Percentiles rank a stretch among this genome's conserved stretches.
Evolutionary conservation across 371 early-diverging fungal species (phyloP).

Genomic region (Mucor mucedo): DNA sequence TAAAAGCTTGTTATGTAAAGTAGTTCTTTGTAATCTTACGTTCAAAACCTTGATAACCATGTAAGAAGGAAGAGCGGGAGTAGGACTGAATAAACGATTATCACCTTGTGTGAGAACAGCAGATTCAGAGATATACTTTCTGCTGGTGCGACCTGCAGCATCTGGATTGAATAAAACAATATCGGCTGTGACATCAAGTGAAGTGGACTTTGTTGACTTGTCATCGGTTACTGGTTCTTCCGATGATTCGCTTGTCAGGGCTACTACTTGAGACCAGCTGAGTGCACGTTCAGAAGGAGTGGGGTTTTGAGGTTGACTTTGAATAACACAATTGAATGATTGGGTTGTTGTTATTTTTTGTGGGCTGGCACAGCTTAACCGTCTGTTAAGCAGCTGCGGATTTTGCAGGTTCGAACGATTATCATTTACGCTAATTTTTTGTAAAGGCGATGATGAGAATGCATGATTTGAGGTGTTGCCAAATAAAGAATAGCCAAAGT

Average conservation of each 20-base stretch:
- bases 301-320: background rate
- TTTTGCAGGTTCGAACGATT: no score
- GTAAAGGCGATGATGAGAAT: no score
- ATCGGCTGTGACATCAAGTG: background rate
- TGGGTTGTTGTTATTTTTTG: no score
- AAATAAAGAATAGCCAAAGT: no score
- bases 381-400: no score
- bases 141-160: background rate
- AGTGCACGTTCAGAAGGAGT: background rate
- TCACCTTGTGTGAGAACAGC: background rate
- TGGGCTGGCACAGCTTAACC: no score
- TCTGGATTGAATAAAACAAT: background rate
- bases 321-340: no score
- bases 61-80: background rate
- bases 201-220: background rate
- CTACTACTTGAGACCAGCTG: background rate
- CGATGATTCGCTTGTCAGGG: background rate
- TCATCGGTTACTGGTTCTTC: no score
- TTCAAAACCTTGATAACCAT: slow-evolving; percentile 6
- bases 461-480: no score
- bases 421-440: no score
- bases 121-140: background rate
- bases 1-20: background rate
- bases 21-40: background rate
- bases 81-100: background rate